Evolutionary conservation across 2,329 filamentous ascomycete species (phyloP).

Genomic region (Botrytis aclada): DNA sequence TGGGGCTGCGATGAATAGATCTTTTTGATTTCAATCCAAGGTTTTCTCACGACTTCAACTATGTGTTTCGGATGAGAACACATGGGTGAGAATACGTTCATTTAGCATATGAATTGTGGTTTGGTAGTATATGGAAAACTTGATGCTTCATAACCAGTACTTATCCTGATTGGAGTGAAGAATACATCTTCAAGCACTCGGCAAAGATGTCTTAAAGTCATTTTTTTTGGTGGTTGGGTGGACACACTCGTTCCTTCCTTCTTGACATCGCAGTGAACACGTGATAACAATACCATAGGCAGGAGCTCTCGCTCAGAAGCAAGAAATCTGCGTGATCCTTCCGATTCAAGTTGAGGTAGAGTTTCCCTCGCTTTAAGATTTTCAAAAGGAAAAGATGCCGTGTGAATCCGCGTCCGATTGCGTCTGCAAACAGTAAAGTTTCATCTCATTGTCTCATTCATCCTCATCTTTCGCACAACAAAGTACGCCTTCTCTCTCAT

Average conservation of each 20-base stretch:
- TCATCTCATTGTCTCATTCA: neutral
- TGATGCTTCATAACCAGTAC: fast-evolving
- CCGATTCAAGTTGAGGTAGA: neutral
- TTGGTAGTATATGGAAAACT: fast-evolving
- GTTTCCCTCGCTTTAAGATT: neutral
- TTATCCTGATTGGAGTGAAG: neutral
- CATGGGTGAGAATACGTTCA: neutral
- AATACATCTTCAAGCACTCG: neutral
- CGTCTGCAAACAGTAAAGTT: neutral
- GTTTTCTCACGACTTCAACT: neutral
- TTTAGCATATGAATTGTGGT: neutral
- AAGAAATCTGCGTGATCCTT: no score
- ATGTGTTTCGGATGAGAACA: no score
- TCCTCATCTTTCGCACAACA: neutral
- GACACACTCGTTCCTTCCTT: neutral
- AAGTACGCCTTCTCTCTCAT: neutral
- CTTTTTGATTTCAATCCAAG: neutral
- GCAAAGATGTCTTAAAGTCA: neutral
- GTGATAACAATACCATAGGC: neutral
- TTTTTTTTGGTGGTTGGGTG: neutral
- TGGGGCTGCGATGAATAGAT: neutral
- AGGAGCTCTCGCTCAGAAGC: neutral
- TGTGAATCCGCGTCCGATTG: neutral
- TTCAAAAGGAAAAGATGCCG: neutral
- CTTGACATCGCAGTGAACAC: fast-evolving